These are phyloP conservation scores for Blastobotrys illinoisensis DNA, from an alignment of 1,139 yeast genomes.

Conservation along the genomic window DNA sequence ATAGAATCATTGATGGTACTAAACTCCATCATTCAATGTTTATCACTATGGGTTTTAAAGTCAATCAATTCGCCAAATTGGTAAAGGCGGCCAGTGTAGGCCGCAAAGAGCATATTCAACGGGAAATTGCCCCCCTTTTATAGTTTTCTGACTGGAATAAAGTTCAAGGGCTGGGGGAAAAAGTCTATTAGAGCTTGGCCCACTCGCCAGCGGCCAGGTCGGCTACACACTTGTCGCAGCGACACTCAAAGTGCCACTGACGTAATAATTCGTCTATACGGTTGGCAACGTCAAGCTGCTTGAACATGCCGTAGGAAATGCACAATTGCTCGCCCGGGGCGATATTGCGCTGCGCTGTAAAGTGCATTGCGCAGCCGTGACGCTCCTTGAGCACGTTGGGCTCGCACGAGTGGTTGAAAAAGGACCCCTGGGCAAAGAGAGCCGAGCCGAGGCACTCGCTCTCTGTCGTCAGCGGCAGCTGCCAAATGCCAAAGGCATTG, in stretches of 20 bases:
- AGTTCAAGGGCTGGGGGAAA: no score
- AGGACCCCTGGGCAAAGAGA: constrained; percentile 64
- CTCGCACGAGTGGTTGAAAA: constrained; percentile 59
- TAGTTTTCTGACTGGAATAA: no score
- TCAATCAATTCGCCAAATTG: no score
- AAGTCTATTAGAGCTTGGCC: constrained; percentile 1
- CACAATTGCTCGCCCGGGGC: constrained; percentile 48
- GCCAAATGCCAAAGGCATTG: constrained; percentile 77
- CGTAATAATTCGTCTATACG: constrained; percentile 44
- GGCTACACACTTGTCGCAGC: constrained; percentile 43
- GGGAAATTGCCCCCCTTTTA: no score
- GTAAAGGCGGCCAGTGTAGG: no score
- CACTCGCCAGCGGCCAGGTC: constrained; percentile 5
- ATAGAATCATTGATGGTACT: no score
- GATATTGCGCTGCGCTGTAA: constrained; percentile 35
- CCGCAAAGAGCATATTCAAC: no score
- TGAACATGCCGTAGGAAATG: constrained; percentile 56
- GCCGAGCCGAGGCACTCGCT: constrained; percentile 63
- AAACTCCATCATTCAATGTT: no score
- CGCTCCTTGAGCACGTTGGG: constrained; percentile 44
- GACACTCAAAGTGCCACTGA: constrained; percentile 60
- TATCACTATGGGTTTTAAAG: no score
- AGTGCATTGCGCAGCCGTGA: constrained; percentile 33
- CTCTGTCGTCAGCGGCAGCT: constrained; percentile 40
- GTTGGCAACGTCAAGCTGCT: constrained; percentile 38